These are phyloP conservation scores for Mallotus japonicus DNA, from an alignment of 441 rosid genomes.

Conservation along the genomic window DNA sequence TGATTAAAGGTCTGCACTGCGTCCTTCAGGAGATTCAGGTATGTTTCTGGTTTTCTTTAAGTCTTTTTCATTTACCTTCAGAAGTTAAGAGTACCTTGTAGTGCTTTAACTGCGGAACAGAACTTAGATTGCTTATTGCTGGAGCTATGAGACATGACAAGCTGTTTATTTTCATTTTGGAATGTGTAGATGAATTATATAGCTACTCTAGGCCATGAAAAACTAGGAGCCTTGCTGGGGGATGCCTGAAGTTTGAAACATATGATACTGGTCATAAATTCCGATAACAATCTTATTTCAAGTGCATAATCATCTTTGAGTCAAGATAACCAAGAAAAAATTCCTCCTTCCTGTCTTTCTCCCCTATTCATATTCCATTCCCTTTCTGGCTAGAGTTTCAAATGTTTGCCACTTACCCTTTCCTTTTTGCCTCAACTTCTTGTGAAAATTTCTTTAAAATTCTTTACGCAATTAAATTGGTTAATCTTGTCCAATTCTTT, in stretches of 20 bases:
- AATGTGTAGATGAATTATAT: not conserved
- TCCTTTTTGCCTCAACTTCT: too few species aligned
- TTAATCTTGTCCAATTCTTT: too few species aligned
- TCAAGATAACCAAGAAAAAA: not conserved
- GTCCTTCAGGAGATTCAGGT: conserved; percentile 79
- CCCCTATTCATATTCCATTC: not conserved
- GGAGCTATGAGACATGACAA: too few species aligned
- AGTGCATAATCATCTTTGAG: not conserved
- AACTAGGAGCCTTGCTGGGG: not conserved
- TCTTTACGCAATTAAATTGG: too few species aligned
- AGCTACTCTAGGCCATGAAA: not conserved
- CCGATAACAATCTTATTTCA: not conserved
- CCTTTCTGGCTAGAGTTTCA: not conserved
- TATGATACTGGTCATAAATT: not conserved
- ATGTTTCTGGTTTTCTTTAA: not conserved
- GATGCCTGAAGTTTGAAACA: not conserved
- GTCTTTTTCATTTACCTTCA: not conserved
- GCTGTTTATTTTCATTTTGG: not conserved
- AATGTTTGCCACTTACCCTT: too few species aligned
- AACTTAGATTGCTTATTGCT: too few species aligned
- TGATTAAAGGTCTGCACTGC: conserved; percentile 67
- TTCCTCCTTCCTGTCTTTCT: not conserved
- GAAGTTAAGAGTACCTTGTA: not conserved
- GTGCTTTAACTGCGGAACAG: not conserved
- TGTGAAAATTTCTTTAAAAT: too few species aligned